These are phyloP conservation scores for Nicotiana otophora DNA, from an alignment of 257 asterid species.

Conservation along the genomic window DNA sequence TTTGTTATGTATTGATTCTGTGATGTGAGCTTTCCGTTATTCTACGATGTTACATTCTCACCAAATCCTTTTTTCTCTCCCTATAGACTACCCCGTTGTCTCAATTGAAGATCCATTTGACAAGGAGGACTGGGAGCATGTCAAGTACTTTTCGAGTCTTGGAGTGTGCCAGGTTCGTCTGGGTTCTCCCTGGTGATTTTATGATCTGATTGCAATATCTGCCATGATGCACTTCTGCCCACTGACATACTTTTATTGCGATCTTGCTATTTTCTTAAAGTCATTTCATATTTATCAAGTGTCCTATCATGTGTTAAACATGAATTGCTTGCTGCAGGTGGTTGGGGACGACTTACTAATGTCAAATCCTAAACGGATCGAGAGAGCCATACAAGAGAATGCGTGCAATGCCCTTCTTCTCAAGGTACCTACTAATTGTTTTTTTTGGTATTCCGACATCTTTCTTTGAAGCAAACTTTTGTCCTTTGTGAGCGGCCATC, in stretches of 20 bases:
- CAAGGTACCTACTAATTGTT: slow-evolving; percentile 47
- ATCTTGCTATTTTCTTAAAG: background rate
- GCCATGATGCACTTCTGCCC: slow-evolving; percentile 11
- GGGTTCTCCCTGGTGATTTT: slow-evolving; percentile 11
- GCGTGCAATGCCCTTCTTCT: slow-evolving; percentile 85
- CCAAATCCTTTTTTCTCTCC: slow-evolving; percentile 12
- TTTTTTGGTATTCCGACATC: slow-evolving; percentile 13
- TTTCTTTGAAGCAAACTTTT: slow-evolving; percentile 1
- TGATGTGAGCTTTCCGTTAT: slow-evolving; percentile 3
- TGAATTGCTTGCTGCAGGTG: slow-evolving; percentile 48
- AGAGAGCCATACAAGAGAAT: slow-evolving; percentile 78
- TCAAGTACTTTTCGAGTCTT: slow-evolving; percentile 58
- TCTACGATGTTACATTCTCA: background rate
- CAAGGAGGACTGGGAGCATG: slow-evolving; percentile 98
- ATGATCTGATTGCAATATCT: slow-evolving; percentile 3
- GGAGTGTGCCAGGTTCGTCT: slow-evolving; percentile 83
- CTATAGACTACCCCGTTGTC: slow-evolving; percentile 75
- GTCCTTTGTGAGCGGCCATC: background rate
- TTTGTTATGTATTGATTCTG: slow-evolving; percentile 4
- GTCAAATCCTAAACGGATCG: slow-evolving; percentile 89
- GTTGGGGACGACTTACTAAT: slow-evolving; percentile 81
- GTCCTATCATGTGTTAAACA: background rate
- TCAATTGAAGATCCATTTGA: slow-evolving; percentile 99
- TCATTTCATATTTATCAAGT: background rate
- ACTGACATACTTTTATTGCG: background rate